Conservation (phyloP, 1,139 yeast species). For the Suhomyces bribrorum region DNA sequence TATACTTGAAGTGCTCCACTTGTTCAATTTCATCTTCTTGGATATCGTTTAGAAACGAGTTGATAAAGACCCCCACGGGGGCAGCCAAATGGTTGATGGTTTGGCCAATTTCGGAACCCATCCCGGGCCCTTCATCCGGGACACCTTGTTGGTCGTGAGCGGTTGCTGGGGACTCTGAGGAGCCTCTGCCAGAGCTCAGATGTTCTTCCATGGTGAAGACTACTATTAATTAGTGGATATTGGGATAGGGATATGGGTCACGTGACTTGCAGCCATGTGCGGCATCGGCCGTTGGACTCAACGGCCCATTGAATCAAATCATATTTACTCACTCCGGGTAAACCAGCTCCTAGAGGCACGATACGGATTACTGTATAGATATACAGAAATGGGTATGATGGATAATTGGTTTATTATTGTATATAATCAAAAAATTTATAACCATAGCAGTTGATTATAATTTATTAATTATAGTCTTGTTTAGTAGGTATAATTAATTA, state of each 20-base stretch:
- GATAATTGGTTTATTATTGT: too few relatives aligned
- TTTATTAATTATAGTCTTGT: too few relatives aligned
- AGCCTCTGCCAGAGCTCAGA: slow-evolving; percentile 5
- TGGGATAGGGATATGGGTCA: neutral
- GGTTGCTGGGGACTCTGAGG: slow-evolving; percentile 2
- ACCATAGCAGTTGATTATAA: too few relatives aligned
- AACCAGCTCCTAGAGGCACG: too few relatives aligned
- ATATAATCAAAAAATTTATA: too few relatives aligned
- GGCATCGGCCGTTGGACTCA: too few relatives aligned
- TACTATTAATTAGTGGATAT: too few relatives aligned
- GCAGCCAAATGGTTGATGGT: slow-evolving; percentile 6
- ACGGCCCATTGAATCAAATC: too few relatives aligned
- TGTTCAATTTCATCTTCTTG: slow-evolving; percentile 55
- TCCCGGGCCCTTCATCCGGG: neutral
- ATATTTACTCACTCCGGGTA: too few relatives aligned
- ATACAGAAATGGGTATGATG: too few relatives aligned
- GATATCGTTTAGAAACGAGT: slow-evolving; percentile 15
- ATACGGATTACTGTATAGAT: too few relatives aligned
- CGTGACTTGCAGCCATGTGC: neutral
- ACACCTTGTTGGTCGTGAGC: neutral
- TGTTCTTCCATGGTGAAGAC: neutral
- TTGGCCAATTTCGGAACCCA: slow-evolving; percentile 1
- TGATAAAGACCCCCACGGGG: slow-evolving; percentile 12
- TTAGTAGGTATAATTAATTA: too few relatives aligned
- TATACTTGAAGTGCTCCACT: slow-evolving; percentile 69